Conservation (phyloP, 345 rosid species). For the Eutrema heterophyllum region DNA sequence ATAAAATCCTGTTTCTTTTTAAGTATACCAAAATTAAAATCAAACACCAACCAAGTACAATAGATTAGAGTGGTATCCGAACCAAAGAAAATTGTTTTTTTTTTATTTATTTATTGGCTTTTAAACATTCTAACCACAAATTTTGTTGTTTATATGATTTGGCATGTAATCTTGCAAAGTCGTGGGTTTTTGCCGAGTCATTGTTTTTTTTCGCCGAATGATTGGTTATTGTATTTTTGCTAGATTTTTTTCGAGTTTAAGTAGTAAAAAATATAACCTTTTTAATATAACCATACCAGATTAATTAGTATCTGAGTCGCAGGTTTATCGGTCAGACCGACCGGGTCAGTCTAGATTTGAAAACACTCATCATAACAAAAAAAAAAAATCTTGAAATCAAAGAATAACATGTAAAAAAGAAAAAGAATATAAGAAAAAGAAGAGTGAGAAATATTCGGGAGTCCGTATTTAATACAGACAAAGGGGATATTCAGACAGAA, state of each 20-base stretch:
- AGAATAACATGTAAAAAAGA: constrained; percentile 13
- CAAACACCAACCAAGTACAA: background rate
- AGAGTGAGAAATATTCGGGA: constrained; percentile 3
- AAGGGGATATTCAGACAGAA: constrained; percentile 37
- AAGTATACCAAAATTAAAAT: background rate
- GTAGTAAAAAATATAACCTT: too few relatives aligned
- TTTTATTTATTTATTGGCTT: background rate
- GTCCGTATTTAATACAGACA: constrained; percentile 31
- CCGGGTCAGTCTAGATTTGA: background rate
- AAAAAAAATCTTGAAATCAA: background rate
- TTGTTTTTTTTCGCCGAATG: too few relatives aligned
- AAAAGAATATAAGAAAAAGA: constrained; percentile 6
- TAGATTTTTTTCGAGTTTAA: too few relatives aligned
- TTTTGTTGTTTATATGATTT: too few relatives aligned
- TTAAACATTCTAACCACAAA: background rate
- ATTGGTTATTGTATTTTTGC: too few relatives aligned
- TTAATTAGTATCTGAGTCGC: background rate
- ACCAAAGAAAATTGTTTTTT: too few relatives aligned
- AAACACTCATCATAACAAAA: background rate
- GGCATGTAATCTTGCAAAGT: background rate
- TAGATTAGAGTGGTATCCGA: too few relatives aligned
- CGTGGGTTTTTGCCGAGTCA: background rate
- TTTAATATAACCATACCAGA: background rate
- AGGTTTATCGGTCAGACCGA: background rate
- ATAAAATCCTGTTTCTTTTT: background rate